Base-by-base conservation (phyloP, 192 early-diverging fungal genomes). In the Umbelopsis vinacea region DNA sequence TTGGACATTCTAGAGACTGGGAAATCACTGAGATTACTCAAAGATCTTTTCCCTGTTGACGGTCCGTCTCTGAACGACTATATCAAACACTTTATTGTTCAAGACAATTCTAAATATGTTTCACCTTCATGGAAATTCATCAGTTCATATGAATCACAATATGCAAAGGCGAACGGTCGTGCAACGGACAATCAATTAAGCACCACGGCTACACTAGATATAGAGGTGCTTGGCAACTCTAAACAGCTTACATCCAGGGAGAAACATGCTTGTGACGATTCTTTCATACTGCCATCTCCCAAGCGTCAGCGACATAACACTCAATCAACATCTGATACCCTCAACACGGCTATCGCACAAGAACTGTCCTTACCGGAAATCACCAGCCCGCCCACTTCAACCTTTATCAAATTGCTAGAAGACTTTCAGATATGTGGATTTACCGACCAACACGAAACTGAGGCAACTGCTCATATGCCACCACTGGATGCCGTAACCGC, bases 11-110 rank as follows among this genome's bases (percentile, higher is more conserved):
- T 85, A 12, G 76, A 82, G 35, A 76, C 81, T n/a, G 81, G 81
- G 6, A 82, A 81, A 46, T 79, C 79, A 29, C 72, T 85, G 2
- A 74, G 78, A 33, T 74, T 85, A 19, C 37, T 85, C 33, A 52
- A 67, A 14, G 50, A 82, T 37, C 57, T 63, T 7, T 81, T 43
- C 54, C 70, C 71, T 3, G 74, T 76, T 17, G 38, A 76, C 6
- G 74, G 80, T 67, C 79, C 79, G 0, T 68, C 12, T 63, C 46
- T n/a, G 24, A 15, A 9, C 24, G 60, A 48, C 22, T 43, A 67
- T 55, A 33, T 15, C 68, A 37, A 68, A 69, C 52, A 24, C 11
- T 75, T 50, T 26, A 70, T 46, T 76, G 74, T 75, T 66, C 69
- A 46, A 69, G 67, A 74, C 38, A 33, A 37, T 21, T 50, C 26